Base-by-base conservation (phyloP, 2,329 filamentous ascomycete genomes). In the Tolypocladium pustulatum region DNA sequence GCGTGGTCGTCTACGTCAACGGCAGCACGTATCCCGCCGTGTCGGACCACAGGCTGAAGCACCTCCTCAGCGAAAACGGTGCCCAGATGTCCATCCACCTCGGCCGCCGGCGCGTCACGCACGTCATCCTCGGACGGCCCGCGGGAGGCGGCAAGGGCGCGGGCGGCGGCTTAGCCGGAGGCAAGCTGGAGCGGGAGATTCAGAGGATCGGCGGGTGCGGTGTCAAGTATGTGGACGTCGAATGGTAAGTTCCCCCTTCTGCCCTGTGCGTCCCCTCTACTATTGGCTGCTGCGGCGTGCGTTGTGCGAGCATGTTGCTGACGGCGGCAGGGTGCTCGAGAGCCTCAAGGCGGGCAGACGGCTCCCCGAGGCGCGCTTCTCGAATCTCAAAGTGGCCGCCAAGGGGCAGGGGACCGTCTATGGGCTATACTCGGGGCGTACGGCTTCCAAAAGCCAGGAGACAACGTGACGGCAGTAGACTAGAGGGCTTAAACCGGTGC, bases 11-110 rank as follows among this genome's bases (percentile, higher is more conserved):
- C 65, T 94, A 93, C 74, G 82, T 97, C 72, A 96, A 96, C 72
- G 91, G 91, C 61, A 92, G 89, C 64, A 96, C 91, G 2, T 81
- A 86, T 60, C 91, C 92, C 1, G 72, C 84, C 30, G 82, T 96
- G 61, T 95, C 90, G 17, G 92, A 97, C 71, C 89, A 96, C 75
- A 88, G 84, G 69, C 81, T 97, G 59, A 95, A 94, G 76, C 85
- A 86, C 58, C 72, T 95, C 20, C 80, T 97, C 41, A 83, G 81
- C 6, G 79, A 85, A 59, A 84, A 96, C 68, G 93, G 92, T 25
- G 93, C 85, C 0, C 78, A 75, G 49, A 78, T 90, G 64, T 87
- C 89, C 4, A 81, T 91, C 40, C 80, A 85, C 60, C 82, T 96
- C 12, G 87, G 84, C 12, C 82, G 90, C 52, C 81, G 85, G 41